Base-by-base conservation (phyloP, 2,329 filamentous ascomycete species). In the Aspergillus sp. region DNA sequence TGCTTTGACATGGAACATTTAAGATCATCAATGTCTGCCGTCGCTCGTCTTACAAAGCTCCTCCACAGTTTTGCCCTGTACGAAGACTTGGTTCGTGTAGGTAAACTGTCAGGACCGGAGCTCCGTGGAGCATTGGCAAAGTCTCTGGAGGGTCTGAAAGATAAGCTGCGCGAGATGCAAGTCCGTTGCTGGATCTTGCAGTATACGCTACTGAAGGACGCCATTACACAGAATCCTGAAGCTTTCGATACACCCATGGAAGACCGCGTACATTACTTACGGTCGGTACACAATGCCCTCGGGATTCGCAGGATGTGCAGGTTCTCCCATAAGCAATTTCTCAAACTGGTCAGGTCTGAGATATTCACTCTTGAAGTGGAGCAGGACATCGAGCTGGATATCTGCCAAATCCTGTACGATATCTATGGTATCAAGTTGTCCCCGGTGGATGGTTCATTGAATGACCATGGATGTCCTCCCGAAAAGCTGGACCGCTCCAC, bases 331-430 rank as follows among this genome's bases (percentile, higher is more conserved):
- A 94, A 95, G 71, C 86, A 91, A 17, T 95, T 99, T 76, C 82
- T 98, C 25, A 93, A 92, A 71, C 85, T 97, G 75, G 89, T 95
- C 80, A 94, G 93, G 59, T 84, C 90, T 5, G 95, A 99, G 71
- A 82, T 98, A 49, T 82, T 96, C 25, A 87, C 87, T 52, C 83
- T 94, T 67, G 86, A 88, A 64, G 86, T 90, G 54, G 85, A 93
- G 30, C 88, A 93, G 59, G 91, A 91, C 66, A 92, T 90, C 81
- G 92, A 96, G 69, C 87, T 89, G 65, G 93, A 98, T 70, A 84
- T 98, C 15, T 89, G 90, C 7, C 92, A 96, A 72, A 88, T 96
- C 1, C 82, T 96, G 2, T 92, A 88, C 71, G 92, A 96, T 70
- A 80, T 96, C 11, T 89, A 96, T 72, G 91, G 90, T 15, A 82